Base-by-base conservation (phyloP, 2,329 filamentous ascomycete species). In the Scopulariopsis brevicaulis region DNA sequence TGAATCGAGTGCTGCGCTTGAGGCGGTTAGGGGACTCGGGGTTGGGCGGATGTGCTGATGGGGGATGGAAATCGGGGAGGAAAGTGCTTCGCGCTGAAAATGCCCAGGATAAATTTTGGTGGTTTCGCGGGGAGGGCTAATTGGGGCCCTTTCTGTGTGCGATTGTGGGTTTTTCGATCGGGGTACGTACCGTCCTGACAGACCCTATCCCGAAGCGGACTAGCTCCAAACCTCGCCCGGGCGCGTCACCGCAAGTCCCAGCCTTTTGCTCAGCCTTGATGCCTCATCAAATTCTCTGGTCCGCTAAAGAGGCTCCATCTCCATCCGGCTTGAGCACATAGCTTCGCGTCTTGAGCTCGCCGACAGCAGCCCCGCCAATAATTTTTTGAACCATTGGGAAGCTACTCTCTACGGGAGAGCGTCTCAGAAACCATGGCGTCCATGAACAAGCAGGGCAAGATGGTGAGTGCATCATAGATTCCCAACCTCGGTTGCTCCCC, bases 371-470 rank as follows among this genome's bases (percentile, higher is more conserved):
- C 1, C 24, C 52, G 20, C 18, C 22, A 28, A 32, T 63, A 72
- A 68, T 71, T 72, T 72, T 57, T 73, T 71, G 65, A 60, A 64
- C 24, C 14, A 46, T 50, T n/a, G 53, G 54, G 53, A 55, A 34
- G 48, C 53, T 55, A 53, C 48, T 52, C 52, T 54, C 32, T 51
- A 18, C 37, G 43, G 43, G 22, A 52, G 46, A 52, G 63, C 59
- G 59, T 59, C 63, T 63, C 63, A 65, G 60, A 66, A 70, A 85
- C 73, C 65, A 86, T 86, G 85, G 83, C 86, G 71, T 59, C 61
- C 59, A 57, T 61, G 59, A 93, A 96, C 83, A 96, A 96, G 76
- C 92, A 96, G 77, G 94, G 94, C 77, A 97, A 99, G 83, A 97
- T 99, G 94, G 94, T 97, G 80, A 82, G 90, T 85, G n/a, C 60